Percentiles rank a stretch among this genome's conserved stretches.
Conservation (phyloP, 192 early-diverging fungal genomes). For the Gigaspora rosea region DNA sequence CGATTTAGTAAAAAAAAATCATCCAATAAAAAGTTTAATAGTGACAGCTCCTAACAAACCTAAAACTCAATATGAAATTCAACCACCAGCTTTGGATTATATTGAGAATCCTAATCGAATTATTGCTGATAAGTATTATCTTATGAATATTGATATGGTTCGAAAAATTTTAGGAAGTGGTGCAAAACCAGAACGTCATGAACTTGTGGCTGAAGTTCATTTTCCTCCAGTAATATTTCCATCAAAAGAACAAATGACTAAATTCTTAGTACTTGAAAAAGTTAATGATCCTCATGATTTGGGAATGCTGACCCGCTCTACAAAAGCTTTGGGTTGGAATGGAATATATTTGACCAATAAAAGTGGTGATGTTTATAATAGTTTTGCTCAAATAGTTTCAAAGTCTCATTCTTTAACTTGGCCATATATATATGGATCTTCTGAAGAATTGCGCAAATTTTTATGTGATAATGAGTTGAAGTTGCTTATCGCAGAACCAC, state of each 20-base stretch:
- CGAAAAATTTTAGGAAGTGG: constrained; percentile 42
- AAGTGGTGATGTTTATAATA: constrained; percentile 42
- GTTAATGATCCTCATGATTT: constrained; percentile 42
- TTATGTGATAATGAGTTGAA: constrained; percentile 33
- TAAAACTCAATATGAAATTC: constrained; percentile 23
- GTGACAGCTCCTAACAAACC: constrained; percentile 33
- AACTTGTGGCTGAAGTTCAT: constrained; percentile 42
- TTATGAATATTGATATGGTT: constrained; percentile 38
- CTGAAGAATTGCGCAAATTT: constrained; percentile 3
- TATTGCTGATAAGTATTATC: constrained; percentile 35
- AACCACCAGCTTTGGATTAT: constrained; percentile 30
- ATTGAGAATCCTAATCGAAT: constrained; percentile 32
- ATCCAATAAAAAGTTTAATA: constrained; percentile 27
- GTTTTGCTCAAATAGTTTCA: constrained; percentile 37
- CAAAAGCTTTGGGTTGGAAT: constrained; percentile 40
- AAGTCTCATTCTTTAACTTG: constrained; percentile 34
- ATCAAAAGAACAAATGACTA: constrained; percentile 12
- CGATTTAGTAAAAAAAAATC: constrained; percentile 26
- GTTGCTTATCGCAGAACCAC: constrained; percentile 39
- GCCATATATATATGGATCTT: constrained; percentile 18
- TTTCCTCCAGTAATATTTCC: constrained; percentile 33
- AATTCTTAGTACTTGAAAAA: constrained; percentile 36
- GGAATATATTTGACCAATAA: not conserved
- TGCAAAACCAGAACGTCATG: constrained; percentile 36
- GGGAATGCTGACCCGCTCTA: constrained; percentile 39